A percentile compares a stretch with the other conserved stretches of the same genome.
Conservation (phyloP, 164 flowering plant species). For the Vitis rupestris region DNA sequence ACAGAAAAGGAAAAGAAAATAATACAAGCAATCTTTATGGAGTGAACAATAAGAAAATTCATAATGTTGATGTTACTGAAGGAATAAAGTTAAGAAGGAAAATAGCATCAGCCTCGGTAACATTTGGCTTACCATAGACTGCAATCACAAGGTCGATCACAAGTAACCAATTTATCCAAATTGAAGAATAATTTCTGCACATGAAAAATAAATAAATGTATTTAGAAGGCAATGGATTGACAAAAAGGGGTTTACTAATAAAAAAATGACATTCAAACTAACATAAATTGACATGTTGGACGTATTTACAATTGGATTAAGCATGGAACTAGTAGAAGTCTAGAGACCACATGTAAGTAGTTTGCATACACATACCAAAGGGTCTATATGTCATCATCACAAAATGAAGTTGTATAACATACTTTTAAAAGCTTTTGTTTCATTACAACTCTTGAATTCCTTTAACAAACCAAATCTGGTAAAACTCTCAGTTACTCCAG, state of each 20-base stretch:
- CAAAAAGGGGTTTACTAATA: neutral
- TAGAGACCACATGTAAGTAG: no score
- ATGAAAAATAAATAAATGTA: slow-evolving; percentile 6
- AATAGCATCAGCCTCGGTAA: neutral
- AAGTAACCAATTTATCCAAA: slow-evolving; percentile 69
- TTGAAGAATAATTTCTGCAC: slow-evolving; percentile 68
- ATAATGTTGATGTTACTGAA: neutral
- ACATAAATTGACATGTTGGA: neutral
- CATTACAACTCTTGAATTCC: no score
- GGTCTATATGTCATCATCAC: no score
- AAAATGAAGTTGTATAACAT: no score
- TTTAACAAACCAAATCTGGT: no score
- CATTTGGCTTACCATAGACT: slow-evolving; percentile 59
- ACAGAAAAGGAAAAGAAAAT: no score
- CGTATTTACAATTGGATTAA: neutral
- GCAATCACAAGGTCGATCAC: slow-evolving; percentile 63
- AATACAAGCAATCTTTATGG: neutral
- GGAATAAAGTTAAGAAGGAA: neutral
- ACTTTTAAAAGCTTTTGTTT: no score
- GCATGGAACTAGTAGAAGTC: no score
- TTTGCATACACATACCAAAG: no score
- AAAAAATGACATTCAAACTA: neutral
- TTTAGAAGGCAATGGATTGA: slow-evolving; percentile 7
- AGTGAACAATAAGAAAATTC: neutral
- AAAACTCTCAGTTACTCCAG: no score